A percentile compares a stretch with the other conserved stretches of the same genome.
These are phyloP conservation scores for Acidomyces sp. DNA, from an alignment of 495 filamentous ascomycete genomes.

Conservation along the genomic window DNA sequence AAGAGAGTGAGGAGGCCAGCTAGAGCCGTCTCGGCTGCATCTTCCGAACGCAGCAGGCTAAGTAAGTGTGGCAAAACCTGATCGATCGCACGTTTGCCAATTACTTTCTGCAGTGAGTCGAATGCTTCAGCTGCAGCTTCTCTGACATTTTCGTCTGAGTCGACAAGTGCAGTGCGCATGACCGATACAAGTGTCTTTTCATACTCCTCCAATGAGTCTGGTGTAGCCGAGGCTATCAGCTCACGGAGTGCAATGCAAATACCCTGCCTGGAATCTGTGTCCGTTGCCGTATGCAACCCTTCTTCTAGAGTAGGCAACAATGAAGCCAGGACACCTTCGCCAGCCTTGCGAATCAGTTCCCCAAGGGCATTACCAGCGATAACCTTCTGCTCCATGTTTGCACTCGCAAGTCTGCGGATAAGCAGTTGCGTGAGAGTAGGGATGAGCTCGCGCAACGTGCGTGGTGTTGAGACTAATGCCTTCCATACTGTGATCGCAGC, in stretches of 20 bases:
- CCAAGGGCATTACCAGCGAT: slow-evolving; percentile 95
- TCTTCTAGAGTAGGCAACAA: slow-evolving; percentile 86
- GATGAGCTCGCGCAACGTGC: slow-evolving; percentile 85
- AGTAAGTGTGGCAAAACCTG: slow-evolving; percentile 89
- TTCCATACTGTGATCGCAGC: slow-evolving; percentile 95
- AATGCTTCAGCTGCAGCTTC: slow-evolving; percentile 96
- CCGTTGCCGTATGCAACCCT: slow-evolving; percentile 72
- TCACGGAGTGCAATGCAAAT: slow-evolving; percentile 94
- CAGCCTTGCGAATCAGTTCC: slow-evolving; percentile 91
- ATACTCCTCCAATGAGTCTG: slow-evolving; percentile 81
- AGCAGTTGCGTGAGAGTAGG: slow-evolving; percentile 88
- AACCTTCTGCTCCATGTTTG: slow-evolving; percentile 95
- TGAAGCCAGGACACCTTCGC: slow-evolving; percentile 78
- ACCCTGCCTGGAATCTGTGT: slow-evolving; percentile 90
- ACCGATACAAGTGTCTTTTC: slow-evolving; percentile 91
- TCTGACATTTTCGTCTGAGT: slow-evolving; percentile 74
- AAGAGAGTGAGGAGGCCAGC: slow-evolving; percentile 84
- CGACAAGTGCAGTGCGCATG: slow-evolving; percentile 83
- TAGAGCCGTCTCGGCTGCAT: slow-evolving; percentile 80
- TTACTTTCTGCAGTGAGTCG: slow-evolving; percentile 78
- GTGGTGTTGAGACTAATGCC: slow-evolving; percentile 81
- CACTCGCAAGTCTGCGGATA: slow-evolving; percentile 83
- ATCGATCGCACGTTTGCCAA: slow-evolving; percentile 87
- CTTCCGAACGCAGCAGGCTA: slow-evolving; percentile 68
- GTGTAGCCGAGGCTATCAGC: slow-evolving; percentile 80